Percentiles rank a stretch among this genome's conserved stretches.
phyloP scores from a whole-genome alignment of 306 rosid genomes.

The Cotoneaster glaucophyllus region DNA sequence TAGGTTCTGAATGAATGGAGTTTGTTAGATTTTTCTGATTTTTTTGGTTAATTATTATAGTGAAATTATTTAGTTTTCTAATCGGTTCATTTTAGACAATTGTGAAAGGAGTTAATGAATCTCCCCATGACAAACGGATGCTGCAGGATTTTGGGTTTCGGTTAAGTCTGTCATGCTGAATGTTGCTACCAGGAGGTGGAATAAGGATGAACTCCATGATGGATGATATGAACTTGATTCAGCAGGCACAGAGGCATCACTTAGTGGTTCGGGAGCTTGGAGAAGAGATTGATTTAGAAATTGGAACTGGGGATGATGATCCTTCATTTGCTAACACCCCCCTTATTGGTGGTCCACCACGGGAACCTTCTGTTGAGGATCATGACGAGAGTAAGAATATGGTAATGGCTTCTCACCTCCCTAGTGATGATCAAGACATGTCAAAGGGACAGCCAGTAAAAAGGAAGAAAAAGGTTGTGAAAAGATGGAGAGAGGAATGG shows the following conservation, averaged over 20 bases:
- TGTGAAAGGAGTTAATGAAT: not conserved
- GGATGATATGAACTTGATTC: conserved; percentile 94
- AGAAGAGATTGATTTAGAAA: conserved; percentile 95
- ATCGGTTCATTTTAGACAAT: not conserved
- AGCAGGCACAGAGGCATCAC: conserved; percentile 93
- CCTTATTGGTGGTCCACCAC: conserved; percentile 58
- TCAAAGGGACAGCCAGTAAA: conserved; percentile 55
- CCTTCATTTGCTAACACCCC: conserved; percentile 74
- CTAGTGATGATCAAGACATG: conserved; percentile 75
- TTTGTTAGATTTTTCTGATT: not conserved
- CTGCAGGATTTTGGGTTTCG: conserved; percentile 16
- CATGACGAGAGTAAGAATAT: conserved; percentile 74
- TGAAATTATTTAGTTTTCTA: not conserved
- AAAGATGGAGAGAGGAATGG: conserved; percentile 99
- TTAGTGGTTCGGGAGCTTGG: conserved; percentile 88
- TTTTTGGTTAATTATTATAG: conserved; percentile 1
- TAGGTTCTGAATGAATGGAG: not conserved
- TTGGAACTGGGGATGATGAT: conserved; percentile 95
- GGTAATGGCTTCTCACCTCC: conserved; percentile 75
- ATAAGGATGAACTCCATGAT: conserved; percentile 80
- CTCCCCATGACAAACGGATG: conserved; percentile 15
- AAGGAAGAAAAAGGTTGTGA: conserved; percentile 95
- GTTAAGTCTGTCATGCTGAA: conserved; percentile 74
- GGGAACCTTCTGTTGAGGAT: conserved; percentile 80
- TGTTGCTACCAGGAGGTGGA: conserved; percentile 64